Base-by-base conservation (phyloP, 192 early-diverging fungal species). In the Podila minutissima region DNA sequence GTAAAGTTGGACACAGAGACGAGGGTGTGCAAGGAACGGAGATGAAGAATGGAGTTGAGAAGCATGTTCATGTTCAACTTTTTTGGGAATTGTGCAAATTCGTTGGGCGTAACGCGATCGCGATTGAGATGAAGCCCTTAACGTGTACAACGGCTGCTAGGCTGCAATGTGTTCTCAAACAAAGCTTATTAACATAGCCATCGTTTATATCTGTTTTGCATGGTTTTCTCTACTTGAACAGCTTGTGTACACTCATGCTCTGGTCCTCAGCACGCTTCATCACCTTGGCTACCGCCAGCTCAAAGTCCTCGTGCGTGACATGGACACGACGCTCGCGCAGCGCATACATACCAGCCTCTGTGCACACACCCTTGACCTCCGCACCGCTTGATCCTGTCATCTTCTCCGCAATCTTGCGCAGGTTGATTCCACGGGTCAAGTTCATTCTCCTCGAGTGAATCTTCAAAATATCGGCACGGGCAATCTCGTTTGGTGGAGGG, bases 261-360 rank as follows among this genome's bases (percentile, higher is more conserved):
- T 94, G 92, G 82, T 98, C 96, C 79, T 94, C 94, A 77, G 97
- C 97, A 86, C 98, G 97, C 94, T 98, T 98, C 93, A 98, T 93
- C 59, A 99, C 93, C 94, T 99, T 99, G 64, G 95, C 93, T 24
- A 99, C 97, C 15, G 98, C 96, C 95, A 99, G 95, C 83, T 99
- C 98, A 90, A 99, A 99, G 86, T 99, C 98, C 85, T 99, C 97
- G 83, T 99, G 98, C 12, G 97, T 99, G 13, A 99, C 98, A 77
- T 99, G 98, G 60, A 99, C 97, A 71, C 98, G 91, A 50, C 98
- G 91, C 86, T 99, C 98, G 65, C 95, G 90, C 46, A 96, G 85
- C 22, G 95, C 95, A 75, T 94, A 96, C 94, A 94, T 96, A 79
- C 94, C 94, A 13, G 93, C 94, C 74, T 95, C 94, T 46, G 94